Evolutionary conservation across 2,329 filamentous ascomycete genomes (phyloP).

Genomic region (Tolypocladium amazonense): DNA sequence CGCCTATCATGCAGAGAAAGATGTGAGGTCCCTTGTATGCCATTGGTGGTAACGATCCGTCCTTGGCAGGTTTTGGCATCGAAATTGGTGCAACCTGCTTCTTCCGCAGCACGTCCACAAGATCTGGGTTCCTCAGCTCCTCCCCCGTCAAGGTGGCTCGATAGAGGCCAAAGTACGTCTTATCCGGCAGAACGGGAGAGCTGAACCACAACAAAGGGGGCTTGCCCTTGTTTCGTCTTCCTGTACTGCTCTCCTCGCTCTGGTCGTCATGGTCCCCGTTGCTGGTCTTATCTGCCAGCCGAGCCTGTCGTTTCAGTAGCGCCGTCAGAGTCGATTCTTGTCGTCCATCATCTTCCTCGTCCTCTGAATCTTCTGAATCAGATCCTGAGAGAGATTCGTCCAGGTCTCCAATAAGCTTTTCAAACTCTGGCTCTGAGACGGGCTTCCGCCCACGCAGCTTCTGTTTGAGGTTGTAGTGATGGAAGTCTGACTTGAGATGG

Average conservation of each 20-base stretch:
- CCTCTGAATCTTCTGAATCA: slow-evolving; percentile 60
- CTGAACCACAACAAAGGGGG: slow-evolving; percentile 78
- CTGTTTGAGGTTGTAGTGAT: slow-evolving; percentile 90
- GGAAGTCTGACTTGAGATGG: slow-evolving; percentile 83
- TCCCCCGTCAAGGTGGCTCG: slow-evolving; percentile 64
- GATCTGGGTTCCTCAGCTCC: slow-evolving; percentile 51
- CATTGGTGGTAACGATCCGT: slow-evolving; percentile 42
- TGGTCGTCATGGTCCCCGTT: slow-evolving; percentile 41
- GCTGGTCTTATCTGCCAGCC: slow-evolving; percentile 43
- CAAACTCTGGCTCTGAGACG: slow-evolving; percentile 75
- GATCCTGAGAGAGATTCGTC: slow-evolving; percentile 92
- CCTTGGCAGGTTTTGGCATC: slow-evolving; percentile 42
- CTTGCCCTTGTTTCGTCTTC: slow-evolving; percentile 48
- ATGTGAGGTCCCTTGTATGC: slow-evolving; percentile 68
- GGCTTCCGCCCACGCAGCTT: slow-evolving; percentile 64
- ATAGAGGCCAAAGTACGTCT: slow-evolving; percentile 79
- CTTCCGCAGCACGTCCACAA: slow-evolving; percentile 58
- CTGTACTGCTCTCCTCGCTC: slow-evolving; percentile 24
- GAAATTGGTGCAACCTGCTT: slow-evolving; percentile 65
- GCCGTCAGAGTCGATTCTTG: slow-evolving; percentile 65
- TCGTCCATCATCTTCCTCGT: slow-evolving; percentile 44
- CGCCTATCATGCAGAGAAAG: slow-evolving; percentile 97
- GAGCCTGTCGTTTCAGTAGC: slow-evolving; percentile 75
- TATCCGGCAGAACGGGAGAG: slow-evolving; percentile 62
- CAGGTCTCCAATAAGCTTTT: slow-evolving; percentile 72